Conservation (phyloP, 2,329 filamentous ascomycete genomes). For the Monilinia aucupariae region DNA sequence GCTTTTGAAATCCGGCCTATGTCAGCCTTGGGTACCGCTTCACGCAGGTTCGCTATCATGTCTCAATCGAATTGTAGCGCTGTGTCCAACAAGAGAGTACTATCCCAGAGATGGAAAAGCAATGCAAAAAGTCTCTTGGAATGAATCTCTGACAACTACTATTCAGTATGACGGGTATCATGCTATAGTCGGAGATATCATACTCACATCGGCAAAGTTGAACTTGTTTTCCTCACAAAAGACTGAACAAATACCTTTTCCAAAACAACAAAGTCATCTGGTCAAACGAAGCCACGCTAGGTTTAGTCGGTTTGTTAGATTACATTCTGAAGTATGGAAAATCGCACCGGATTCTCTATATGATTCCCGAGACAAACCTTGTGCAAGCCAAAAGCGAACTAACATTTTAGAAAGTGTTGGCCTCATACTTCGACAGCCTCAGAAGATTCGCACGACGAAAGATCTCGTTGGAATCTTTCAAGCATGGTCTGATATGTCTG, state of each 20-base stretch:
- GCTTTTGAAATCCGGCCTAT: slow-evolving; percentile 45
- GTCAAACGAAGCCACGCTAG: too few relatives aligned
- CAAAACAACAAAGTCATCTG: too few relatives aligned
- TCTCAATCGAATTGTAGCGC: slow-evolving; percentile 18
- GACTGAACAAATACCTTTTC: neutral
- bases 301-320: too few relatives aligned
- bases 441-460: slow-evolving; percentile 25
- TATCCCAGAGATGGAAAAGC: slow-evolving; percentile 40
- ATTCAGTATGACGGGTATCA: slow-evolving; percentile 39
- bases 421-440: slow-evolving; percentile 29
- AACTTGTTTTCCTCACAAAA: slow-evolving; percentile 18
- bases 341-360: slow-evolving; percentile 12
- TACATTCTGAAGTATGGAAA: too few relatives aligned
- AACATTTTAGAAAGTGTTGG: slow-evolving; percentile 29
- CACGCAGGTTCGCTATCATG: neutral
- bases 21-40: slow-evolving; percentile 32
- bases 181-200: slow-evolving; percentile 20
- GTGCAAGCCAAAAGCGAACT: slow-evolving; percentile 1
- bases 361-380: slow-evolving; percentile 19
- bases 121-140: slow-evolving; percentile 44
- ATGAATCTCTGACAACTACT: slow-evolving; percentile 35
- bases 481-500: slow-evolving; percentile 37
- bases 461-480: slow-evolving; percentile 34
- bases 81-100: slow-evolving; percentile 37
- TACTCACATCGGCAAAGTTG: slow-evolving; percentile 8